Conservation (phyloP, 78 protist genomes). For the Dictyostelium intermedium region DNA sequence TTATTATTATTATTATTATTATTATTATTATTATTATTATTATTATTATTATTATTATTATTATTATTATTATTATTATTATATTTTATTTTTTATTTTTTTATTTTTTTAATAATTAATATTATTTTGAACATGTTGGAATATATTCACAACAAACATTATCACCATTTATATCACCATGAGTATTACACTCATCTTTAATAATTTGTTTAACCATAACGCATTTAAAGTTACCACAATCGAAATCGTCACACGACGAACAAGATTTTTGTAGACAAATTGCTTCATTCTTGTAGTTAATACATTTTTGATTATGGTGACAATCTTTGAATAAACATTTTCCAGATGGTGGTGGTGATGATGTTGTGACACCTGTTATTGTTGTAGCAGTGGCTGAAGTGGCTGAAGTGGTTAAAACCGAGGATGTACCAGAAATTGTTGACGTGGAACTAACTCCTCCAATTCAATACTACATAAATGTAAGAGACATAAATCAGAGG, state of each 20-base stretch:
- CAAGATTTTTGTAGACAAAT: not conserved
- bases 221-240: constrained; percentile 25
- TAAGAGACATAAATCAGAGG: no score
- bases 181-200: constrained; percentile 13
- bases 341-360: not conserved
- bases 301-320: no score
- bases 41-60: no score
- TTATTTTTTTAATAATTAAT: no score
- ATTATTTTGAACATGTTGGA: constrained; percentile 10
- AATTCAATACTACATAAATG: no score
- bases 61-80: no score
- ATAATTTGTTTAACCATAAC: constrained; percentile 15
- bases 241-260: not conserved
- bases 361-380: not conserved
- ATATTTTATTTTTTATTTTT: no score
- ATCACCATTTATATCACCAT: not conserved
- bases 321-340: no score
- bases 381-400: not conserved
- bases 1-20: no score
- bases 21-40: no score
- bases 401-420: not conserved
- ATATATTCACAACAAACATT: no score
- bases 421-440: not conserved
- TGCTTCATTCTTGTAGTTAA: not conserved
- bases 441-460: no score